Percentiles rank a stretch among this genome's conserved stretches.
Conservation (phyloP, 176 grass and related monocot genomes). For the Tuctoria greenei region DNA sequence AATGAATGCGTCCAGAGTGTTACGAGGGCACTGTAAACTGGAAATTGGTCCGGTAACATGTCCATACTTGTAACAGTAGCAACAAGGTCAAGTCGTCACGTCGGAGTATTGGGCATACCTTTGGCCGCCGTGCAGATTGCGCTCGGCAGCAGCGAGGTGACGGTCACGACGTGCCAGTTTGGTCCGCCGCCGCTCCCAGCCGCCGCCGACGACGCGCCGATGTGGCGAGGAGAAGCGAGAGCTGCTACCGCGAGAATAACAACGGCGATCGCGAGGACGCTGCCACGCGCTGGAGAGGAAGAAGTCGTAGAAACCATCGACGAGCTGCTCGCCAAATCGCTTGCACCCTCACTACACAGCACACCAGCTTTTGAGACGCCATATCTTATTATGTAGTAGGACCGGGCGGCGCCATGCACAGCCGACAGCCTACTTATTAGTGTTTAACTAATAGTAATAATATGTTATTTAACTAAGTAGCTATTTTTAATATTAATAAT, state of each 20-base stretch:
- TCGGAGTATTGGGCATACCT: slow-evolving; percentile 27
- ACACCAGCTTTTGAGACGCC: background rate
- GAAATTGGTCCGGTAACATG: too few relatives aligned
- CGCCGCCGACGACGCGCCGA: background rate
- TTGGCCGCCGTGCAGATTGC: slow-evolving; percentile 29
- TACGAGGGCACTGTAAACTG: too few relatives aligned
- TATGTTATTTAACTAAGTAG: too few relatives aligned
- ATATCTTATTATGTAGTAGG: too few relatives aligned
- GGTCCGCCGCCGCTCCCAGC: background rate
- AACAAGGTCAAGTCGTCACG: background rate
- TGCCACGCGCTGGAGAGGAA: background rate
- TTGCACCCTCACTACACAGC: background rate
- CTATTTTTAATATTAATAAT: too few relatives aligned
- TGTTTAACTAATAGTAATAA: too few relatives aligned
- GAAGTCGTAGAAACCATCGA: background rate
- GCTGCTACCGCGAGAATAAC: background rate
- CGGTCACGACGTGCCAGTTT: slow-evolving; percentile 44
- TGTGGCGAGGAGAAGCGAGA: background rate
- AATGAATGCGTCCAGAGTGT: too few relatives aligned
- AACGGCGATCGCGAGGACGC: background rate
- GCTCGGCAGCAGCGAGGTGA: slow-evolving; percentile 44
- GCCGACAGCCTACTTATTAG: too few relatives aligned
- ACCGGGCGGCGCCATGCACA: too few relatives aligned
- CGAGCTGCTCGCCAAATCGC: background rate
- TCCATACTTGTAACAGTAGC: too few relatives aligned